Percentiles rank a stretch among this genome's conserved stretches.
Evolutionary conservation across 179 eudicot species (phyloP).

Genomic region (Nepenthes alata): DNA sequence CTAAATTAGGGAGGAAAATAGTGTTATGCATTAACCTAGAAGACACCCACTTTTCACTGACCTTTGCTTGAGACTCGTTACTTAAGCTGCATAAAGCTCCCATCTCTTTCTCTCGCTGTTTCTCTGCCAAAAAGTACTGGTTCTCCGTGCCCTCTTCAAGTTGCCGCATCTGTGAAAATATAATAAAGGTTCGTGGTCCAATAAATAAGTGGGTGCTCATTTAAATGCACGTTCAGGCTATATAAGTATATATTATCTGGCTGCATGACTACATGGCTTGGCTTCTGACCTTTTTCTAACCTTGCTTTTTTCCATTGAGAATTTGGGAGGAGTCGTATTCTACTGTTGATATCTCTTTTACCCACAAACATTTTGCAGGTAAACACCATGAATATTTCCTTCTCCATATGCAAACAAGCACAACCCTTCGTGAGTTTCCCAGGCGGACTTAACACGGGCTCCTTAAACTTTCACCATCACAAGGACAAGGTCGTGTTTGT

Average conservation of each 20-base stretch:
- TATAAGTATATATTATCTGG: no score
- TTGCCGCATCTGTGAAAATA: background rate
- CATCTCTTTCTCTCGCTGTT: background rate
- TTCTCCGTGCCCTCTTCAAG: background rate
- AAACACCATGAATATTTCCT: conserved; percentile 5
- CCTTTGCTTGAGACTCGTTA: background rate
- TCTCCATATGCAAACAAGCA: conserved; percentile 1
- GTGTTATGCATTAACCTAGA: background rate
- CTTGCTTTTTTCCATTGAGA: no score
- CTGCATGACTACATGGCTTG: no score
- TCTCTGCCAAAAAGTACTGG: background rate
- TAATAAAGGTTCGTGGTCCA: background rate
- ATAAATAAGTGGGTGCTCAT: background rate
- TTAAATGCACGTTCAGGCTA: background rate
- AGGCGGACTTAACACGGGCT: background rate
- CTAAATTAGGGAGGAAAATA: background rate
- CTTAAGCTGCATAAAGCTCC: background rate
- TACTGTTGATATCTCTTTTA: background rate
- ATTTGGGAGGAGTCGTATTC: no score
- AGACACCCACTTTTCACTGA: background rate
- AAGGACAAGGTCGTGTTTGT: conserved; percentile 29
- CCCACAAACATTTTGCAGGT: background rate
- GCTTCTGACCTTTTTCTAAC: no score
- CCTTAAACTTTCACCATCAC: conserved; percentile 7
- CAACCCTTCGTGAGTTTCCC: background rate